Conservation (phyloP, 805 yeast genomes). For the Priceomyces castillae region DNA sequence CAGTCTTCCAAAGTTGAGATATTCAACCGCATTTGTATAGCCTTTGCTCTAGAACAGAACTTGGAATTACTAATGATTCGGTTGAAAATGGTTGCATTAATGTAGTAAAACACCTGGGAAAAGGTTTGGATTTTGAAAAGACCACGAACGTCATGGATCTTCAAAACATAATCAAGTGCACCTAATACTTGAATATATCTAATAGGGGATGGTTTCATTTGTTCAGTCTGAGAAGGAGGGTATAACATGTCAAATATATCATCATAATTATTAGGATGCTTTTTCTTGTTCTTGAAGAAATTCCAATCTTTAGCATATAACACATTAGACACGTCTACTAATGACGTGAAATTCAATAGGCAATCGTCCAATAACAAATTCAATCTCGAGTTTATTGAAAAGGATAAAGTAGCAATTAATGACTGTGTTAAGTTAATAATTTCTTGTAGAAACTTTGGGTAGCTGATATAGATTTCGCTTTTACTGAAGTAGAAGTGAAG, state of each 20-base stretch:
- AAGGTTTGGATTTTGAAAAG: slow-evolving; percentile 75
- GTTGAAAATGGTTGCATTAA: slow-evolving; percentile 72
- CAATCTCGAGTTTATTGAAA: slow-evolving; percentile 62
- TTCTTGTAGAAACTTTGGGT: slow-evolving; percentile 63
- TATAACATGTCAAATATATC: slow-evolving; percentile 72
- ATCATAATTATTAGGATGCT: slow-evolving; percentile 55
- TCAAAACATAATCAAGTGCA: slow-evolving; percentile 81
- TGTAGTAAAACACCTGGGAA: slow-evolving; percentile 74
- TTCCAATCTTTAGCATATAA: slow-evolving; percentile 72
- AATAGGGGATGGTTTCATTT: slow-evolving; percentile 86
- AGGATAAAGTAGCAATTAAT: slow-evolving; percentile 60
- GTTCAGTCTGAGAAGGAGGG: slow-evolving; percentile 80
- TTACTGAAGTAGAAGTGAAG: slow-evolving; percentile 73
- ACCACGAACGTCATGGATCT: slow-evolving; percentile 76
- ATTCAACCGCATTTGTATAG: slow-evolving; percentile 86
- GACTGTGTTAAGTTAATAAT: slow-evolving; percentile 59
- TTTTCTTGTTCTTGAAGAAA: slow-evolving; percentile 44
- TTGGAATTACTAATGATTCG: slow-evolving; percentile 63
- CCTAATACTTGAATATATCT: slow-evolving; percentile 82
- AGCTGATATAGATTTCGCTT: slow-evolving; percentile 53
- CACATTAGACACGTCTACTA: slow-evolving; percentile 77
- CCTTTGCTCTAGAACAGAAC: slow-evolving; percentile 75
- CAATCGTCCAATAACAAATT: slow-evolving; percentile 60
- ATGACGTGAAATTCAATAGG: slow-evolving; percentile 70
- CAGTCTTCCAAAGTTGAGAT: slow-evolving; percentile 89